A percentile compares a stretch with the other conserved stretches of the same genome.
Evolutionary conservation across 2,329 filamentous ascomycete genomes (phyloP).

Genomic region (Fusarium chlamydosporum): DNA sequence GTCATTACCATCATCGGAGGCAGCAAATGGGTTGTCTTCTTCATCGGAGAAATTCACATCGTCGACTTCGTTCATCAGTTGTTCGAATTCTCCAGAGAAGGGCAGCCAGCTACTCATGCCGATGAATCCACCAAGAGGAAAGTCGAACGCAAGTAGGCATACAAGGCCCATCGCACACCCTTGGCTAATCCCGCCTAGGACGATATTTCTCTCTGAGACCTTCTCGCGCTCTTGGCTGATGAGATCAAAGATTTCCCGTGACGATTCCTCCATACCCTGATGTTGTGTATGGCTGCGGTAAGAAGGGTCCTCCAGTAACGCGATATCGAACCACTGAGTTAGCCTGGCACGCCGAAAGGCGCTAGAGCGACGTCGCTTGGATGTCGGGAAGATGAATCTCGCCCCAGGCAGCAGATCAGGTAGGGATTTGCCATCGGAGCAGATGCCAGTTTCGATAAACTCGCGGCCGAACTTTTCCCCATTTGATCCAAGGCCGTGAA

Average conservation of each 20-base stretch:
- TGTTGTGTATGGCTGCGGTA: constrained; percentile 60
- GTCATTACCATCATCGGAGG: constrained; percentile 14
- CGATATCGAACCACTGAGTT: constrained; percentile 67
- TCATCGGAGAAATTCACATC: background rate
- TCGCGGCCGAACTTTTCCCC: constrained; percentile 54
- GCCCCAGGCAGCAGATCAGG: constrained; percentile 56
- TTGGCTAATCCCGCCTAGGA: constrained; percentile 68
- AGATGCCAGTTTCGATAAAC: constrained; percentile 50
- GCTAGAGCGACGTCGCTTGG: constrained; percentile 60
- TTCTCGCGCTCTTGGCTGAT: constrained; percentile 53
- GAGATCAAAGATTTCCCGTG: constrained; percentile 53
- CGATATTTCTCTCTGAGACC: constrained; percentile 56
- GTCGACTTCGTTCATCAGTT: constrained; percentile 39
- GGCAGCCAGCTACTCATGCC: constrained; percentile 65
- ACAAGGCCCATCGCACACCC: constrained; percentile 64
- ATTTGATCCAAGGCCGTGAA: constrained; percentile 54
- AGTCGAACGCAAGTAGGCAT: constrained; percentile 58
- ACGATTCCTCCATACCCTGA: constrained; percentile 61
- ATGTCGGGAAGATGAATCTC: constrained; percentile 67
- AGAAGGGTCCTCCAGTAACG: constrained; percentile 57
- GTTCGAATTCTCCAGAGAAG: constrained; percentile 56
- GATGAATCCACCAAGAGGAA: constrained; percentile 59
- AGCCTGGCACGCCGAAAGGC: constrained; percentile 60
- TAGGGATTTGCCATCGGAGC: constrained; percentile 47
- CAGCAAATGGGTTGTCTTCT: constrained; percentile 47